phyloP scores from a whole-genome alignment of 2,329 filamentous ascomycete genomes.

The Ophiostoma himal-ulmi region DNA sequence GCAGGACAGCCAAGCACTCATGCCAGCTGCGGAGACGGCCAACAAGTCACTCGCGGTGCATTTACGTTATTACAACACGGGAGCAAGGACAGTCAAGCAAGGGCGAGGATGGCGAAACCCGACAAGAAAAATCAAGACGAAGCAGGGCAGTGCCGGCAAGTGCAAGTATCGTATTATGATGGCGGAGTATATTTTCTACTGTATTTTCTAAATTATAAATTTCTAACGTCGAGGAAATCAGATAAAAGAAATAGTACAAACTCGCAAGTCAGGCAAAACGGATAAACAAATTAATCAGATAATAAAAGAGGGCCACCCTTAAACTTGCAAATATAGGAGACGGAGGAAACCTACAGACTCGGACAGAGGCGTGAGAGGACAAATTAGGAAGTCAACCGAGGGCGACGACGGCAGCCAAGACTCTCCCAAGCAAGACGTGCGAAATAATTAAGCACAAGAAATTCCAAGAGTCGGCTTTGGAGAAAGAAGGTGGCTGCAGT shows the following conservation, averaged over 20 bases:
- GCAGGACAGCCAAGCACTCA: neutral
- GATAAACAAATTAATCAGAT: neutral
- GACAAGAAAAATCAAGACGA: conserved; percentile 10
- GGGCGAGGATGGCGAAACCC: neutral
- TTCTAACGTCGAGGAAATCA: neutral
- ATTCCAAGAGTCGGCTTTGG: neutral
- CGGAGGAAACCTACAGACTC: neutral
- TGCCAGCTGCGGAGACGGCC: neutral
- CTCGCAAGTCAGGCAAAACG: neutral
- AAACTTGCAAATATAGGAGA: neutral
- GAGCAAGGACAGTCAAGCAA: neutral
- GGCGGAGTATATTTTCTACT: neutral
- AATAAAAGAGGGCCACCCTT: neutral
- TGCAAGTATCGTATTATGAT: neutral
- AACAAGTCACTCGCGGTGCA: neutral
- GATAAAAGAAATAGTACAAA: neutral
- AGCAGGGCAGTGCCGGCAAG: neutral
- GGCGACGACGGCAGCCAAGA: neutral
- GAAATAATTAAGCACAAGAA: neutral
- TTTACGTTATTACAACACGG: neutral
- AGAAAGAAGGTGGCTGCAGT: neutral
- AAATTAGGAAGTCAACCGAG: conserved; percentile 6
- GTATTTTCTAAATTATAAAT: neutral
- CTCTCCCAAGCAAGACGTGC: neutral
- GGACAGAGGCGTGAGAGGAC: neutral